phyloP scores from a whole-genome alignment of 495 filamentous ascomycete species.

The Emericellopsis terricola region DNA sequence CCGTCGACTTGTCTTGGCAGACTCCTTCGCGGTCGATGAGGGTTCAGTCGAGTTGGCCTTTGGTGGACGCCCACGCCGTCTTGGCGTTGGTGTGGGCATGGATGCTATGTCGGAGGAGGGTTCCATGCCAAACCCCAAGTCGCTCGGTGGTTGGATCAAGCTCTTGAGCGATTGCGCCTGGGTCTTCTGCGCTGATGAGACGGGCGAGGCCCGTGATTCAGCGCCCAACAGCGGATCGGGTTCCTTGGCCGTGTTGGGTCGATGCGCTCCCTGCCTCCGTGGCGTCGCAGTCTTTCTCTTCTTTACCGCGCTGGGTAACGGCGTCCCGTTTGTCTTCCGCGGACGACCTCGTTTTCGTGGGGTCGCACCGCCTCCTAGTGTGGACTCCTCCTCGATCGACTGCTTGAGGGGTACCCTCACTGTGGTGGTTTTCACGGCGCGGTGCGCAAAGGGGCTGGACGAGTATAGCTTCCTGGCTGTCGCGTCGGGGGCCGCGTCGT shows the following conservation, averaged over 20 bases:
- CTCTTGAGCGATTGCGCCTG: too few relatives aligned
- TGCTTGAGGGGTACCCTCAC: slow-evolving; percentile 32
- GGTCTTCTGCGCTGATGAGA: too few relatives aligned
- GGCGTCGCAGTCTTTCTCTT: slow-evolving; percentile 26
- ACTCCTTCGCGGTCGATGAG: too few relatives aligned
- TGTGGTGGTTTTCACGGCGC: slow-evolving; percentile 16
- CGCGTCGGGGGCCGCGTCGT: slow-evolving; percentile 11
- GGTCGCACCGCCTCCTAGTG: slow-evolving; percentile 10
- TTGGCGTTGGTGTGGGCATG: slow-evolving; percentile 9
- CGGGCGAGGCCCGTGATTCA: too few relatives aligned
- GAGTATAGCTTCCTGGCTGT: slow-evolving; percentile 10
- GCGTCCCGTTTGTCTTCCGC: slow-evolving; percentile 19
- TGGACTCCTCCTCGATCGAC: slow-evolving; percentile 21
- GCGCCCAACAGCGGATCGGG: slow-evolving; percentile 5
- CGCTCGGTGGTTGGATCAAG: too few relatives aligned
- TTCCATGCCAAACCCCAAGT: too few relatives aligned
- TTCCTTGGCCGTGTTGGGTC: slow-evolving; percentile 4
- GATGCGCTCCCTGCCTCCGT: slow-evolving; percentile 7
- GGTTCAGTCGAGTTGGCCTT: slow-evolving; percentile 12
- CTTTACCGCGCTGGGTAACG: slow-evolving; percentile 14
- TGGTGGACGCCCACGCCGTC: slow-evolving; percentile 6
- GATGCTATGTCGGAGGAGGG: slow-evolving; percentile 7
- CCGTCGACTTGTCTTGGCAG: too few relatives aligned
- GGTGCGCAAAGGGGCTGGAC: slow-evolving; percentile 10
- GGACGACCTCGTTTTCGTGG: slow-evolving; percentile 22